These are phyloP conservation scores for Nakaseomyces nivariensis DNA, from an alignment of 1,139 yeast species.

Conservation along the genomic window DNA sequence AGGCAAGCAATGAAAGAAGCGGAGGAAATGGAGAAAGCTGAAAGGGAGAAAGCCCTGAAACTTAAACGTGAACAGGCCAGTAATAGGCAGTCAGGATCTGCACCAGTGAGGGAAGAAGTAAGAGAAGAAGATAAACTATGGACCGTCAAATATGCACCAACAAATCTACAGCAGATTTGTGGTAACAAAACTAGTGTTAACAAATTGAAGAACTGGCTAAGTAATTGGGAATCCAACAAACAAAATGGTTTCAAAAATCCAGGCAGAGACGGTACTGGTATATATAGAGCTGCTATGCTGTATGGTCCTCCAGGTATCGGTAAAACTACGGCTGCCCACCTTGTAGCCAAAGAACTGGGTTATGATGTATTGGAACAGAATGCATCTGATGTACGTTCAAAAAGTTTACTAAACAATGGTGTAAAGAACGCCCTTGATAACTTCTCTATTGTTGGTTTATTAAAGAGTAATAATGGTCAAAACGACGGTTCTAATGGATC, in stretches of 20 bases:
- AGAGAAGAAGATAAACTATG: conserved; percentile 53
- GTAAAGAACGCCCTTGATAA: conserved; percentile 68
- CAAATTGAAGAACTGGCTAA: conserved; percentile 62
- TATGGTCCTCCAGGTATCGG: conserved; percentile 86
- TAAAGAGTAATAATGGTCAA: conserved; percentile 34
- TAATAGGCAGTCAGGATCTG: conserved; percentile 23
- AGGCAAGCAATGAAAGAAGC: conserved; percentile 43
- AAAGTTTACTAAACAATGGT: conserved; percentile 56
- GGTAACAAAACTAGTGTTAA: conserved; percentile 78
- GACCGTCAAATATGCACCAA: conserved; percentile 93
- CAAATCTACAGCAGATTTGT: conserved; percentile 62
- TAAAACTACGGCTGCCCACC: conserved; percentile 71
- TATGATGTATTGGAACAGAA: conserved; percentile 67
- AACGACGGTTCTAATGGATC: conserved; percentile 31
- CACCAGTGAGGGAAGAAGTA: conserved; percentile 14
- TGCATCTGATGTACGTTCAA: conserved; percentile 86
- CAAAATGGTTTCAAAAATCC: conserved; percentile 46
- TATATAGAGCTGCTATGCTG: conserved; percentile 71
- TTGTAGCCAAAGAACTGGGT: conserved; percentile 58
- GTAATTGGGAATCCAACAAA: conserved; percentile 59
- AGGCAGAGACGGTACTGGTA: conserved; percentile 52
- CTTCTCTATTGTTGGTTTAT: conserved; percentile 74
- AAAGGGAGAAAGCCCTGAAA: conserved; percentile 22
- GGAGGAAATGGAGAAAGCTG: conserved; percentile 35
- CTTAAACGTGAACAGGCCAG: conserved; percentile 5